Evolutionary conservation across 2,329 filamentous ascomycete species (phyloP).

Genomic region (Xylaria hypoxylon): DNA sequence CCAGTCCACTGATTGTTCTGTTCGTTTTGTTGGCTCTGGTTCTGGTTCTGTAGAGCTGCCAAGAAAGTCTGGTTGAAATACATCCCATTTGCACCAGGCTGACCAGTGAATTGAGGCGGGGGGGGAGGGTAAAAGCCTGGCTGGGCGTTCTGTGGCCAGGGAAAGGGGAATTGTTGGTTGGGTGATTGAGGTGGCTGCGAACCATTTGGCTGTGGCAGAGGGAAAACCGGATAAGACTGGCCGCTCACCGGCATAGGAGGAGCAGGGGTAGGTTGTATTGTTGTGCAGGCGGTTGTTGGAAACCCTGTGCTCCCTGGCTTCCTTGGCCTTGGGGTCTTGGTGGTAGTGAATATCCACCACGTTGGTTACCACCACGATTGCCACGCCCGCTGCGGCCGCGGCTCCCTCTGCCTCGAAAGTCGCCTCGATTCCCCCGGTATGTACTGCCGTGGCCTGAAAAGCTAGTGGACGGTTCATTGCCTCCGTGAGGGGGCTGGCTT

Average conservation of each 20-base stretch:
- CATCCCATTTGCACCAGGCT: constrained; percentile 54
- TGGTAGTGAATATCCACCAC: constrained; percentile 59
- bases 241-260: constrained; percentile 54
- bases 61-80: constrained; percentile 71
- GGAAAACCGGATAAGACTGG: constrained; percentile 41
- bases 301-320: constrained; percentile 45
- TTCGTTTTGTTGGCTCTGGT: constrained; percentile 52
- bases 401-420: constrained; percentile 60
- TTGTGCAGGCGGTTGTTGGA: constrained; percentile 53
- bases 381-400: constrained; percentile 55
- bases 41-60: constrained; percentile 60
- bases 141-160: constrained; percentile 56
- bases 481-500: constrained; percentile 55
- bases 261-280: constrained; percentile 48
- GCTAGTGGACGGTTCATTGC: constrained; percentile 56
- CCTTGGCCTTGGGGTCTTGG: constrained; percentile 46
- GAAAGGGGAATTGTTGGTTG: constrained; percentile 58
- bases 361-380: constrained; percentile 55
- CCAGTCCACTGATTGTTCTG: constrained; percentile 48
- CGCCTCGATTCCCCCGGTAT: constrained; percentile 58
- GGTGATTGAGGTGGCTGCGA: constrained; percentile 46
- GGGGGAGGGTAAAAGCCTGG: constrained; percentile 52
- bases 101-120: constrained; percentile 57
- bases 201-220: constrained; percentile 50
- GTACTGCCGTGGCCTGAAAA: constrained; percentile 46